Conservation (phyloP, 768 basidiomycete genomes). For the Auriscalpium microsporum region DNA sequence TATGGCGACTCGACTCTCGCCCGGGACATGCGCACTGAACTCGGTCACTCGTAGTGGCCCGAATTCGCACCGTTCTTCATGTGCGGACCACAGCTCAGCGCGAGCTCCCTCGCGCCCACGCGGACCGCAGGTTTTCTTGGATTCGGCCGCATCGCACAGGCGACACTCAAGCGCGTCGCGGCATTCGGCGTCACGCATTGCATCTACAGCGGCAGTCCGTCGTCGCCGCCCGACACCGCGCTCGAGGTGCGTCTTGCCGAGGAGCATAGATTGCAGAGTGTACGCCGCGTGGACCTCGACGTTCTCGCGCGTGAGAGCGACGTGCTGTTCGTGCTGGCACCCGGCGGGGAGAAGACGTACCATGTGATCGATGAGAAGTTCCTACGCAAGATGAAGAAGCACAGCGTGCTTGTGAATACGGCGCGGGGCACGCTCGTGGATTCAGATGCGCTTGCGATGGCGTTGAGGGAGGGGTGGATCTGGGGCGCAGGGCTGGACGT, state of each 20-base stretch:
- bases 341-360: conserved; percentile 60
- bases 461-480: conserved; percentile 69
- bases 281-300: conserved; percentile 53
- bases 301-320: conserved; percentile 74
- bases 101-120: conserved; percentile 36
- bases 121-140: conserved; percentile 87
- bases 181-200: conserved; percentile 76
- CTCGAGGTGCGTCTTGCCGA: conserved; percentile 29
- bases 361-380: conserved; percentile 69
- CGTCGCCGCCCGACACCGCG: conserved; percentile 33
- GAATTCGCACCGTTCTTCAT: conserved; percentile 65
- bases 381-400: conserved; percentile 77
- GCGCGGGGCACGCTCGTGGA: conserved; percentile 85
- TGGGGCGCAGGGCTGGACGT: conserved; percentile 94
- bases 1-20: conserved; percentile 23
- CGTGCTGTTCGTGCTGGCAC: conserved; percentile 76
- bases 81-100: conserved; percentile 75
- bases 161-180: conserved; percentile 67
- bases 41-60: conserved; percentile 56
- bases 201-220: conserved; percentile 57
- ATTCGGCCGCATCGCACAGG: conserved; percentile 90
- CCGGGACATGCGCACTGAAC: not conserved
- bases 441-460: conserved; percentile 78
- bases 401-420: conserved; percentile 76
- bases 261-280: conserved; percentile 23